Percentiles rank a stretch among this genome's conserved stretches.
These are phyloP conservation scores for Ogataea trehalophila DNA, from an alignment of 805 yeast species.

Conservation along the genomic window DNA sequence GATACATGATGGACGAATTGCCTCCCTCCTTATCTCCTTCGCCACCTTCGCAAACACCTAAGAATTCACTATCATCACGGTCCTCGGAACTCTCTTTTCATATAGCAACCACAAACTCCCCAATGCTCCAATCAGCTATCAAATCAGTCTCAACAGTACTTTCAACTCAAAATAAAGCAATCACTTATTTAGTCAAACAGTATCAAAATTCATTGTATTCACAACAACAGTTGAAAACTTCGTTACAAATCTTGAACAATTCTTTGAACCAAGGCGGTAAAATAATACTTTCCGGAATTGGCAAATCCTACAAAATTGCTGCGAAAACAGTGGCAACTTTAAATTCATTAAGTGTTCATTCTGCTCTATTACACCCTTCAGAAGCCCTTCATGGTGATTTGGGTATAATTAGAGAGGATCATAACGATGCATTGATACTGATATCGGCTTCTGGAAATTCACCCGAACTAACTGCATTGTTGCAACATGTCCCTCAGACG, in stretches of 20 bases:
- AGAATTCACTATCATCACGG: slow-evolving; percentile 16
- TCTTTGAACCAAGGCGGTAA: slow-evolving; percentile 53
- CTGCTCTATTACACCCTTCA: slow-evolving; percentile 70
- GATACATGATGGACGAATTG: too few relatives aligned
- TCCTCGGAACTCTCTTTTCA: slow-evolving; percentile 26
- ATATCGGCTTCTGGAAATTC: slow-evolving; percentile 82
- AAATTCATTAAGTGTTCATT: slow-evolving; percentile 69
- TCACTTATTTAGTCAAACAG: slow-evolving; percentile 39
- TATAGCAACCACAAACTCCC: slow-evolving; percentile 19
- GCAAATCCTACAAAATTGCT: slow-evolving; percentile 79
- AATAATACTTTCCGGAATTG: slow-evolving; percentile 75
- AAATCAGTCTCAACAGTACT: slow-evolving; percentile 37
- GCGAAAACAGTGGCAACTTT: slow-evolving; percentile 75
- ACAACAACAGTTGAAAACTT: slow-evolving; percentile 37
- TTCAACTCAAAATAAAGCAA: slow-evolving; percentile 43
- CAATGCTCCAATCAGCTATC: slow-evolving; percentile 22
- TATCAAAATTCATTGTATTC: slow-evolving; percentile 42
- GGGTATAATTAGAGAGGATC: slow-evolving; percentile 57
- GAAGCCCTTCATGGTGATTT: slow-evolving; percentile 91
- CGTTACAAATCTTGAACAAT: slow-evolving; percentile 40
- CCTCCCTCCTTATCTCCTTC: background rate
- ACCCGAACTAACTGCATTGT: slow-evolving; percentile 59
- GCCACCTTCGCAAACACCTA: background rate
- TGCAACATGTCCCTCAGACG: slow-evolving; percentile 50
- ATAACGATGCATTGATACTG: slow-evolving; percentile 54